Evolutionary conservation across 352 stramenopile species (phyloP).

Genomic region (Pythium pyrilobum): DNA sequence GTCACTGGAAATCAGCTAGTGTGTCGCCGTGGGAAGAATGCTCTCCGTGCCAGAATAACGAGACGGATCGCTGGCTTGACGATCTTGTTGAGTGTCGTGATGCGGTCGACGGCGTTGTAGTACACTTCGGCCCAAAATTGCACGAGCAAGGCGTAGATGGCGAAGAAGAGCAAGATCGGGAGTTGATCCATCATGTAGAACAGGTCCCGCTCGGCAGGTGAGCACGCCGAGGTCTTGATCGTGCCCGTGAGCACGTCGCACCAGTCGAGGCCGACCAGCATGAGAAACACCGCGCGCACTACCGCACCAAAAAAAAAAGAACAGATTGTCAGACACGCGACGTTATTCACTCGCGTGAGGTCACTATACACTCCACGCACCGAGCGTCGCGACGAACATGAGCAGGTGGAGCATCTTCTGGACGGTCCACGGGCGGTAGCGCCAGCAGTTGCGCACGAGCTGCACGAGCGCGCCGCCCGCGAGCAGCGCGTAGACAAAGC

Average conservation of each 20-base stretch:
- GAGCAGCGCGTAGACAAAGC: constrained; percentile 63
- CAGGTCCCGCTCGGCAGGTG: constrained; percentile 55
- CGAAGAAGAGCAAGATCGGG: constrained; percentile 79
- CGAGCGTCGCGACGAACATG: constrained; percentile 71
- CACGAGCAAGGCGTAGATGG: constrained; percentile 74
- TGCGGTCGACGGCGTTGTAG: constrained; percentile 81
- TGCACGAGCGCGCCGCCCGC: constrained; percentile 52
- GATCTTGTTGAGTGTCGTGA: constrained; percentile 48
- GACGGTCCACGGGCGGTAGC: constrained; percentile 80
- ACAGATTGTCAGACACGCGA: neutral
- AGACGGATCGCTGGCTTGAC: constrained; percentile 69
- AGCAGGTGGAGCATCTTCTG: constrained; percentile 87
- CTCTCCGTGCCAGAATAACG: constrained; percentile 42
- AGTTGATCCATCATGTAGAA: constrained; percentile 86
- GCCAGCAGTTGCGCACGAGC: constrained; percentile 77
- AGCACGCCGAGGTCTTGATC: constrained; percentile 53
- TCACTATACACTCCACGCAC: constrained; percentile 21
- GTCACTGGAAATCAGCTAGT: neutral
- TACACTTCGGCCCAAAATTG: constrained; percentile 89
- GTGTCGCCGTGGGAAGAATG: neutral
- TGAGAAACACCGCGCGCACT: constrained; percentile 69
- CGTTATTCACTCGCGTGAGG: neutral
- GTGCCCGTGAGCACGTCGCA: constrained; percentile 70
- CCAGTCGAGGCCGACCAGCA: constrained; percentile 73
- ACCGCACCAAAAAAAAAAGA: neutral